Conservation (phyloP, 1,284 basidiomycete genomes). For the Phellopilus nigrolimitatus region DNA sequence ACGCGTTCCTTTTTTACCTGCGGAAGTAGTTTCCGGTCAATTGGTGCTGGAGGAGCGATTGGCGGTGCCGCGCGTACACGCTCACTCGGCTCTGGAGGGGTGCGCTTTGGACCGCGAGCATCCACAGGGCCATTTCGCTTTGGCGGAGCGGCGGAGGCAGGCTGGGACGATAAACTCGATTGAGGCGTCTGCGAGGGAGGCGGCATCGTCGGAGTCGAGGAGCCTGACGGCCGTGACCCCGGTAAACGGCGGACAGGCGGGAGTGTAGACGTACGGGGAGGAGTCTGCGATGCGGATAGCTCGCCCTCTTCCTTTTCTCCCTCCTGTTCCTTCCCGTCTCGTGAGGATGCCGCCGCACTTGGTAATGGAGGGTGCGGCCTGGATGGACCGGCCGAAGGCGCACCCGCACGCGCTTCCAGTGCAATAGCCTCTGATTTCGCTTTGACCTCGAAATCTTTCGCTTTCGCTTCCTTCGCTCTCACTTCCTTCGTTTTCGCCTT, state of each 20-base stretch:
- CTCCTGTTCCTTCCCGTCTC: conserved; percentile 11
- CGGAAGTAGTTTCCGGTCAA: conserved; percentile 3
- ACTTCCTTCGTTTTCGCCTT: conserved; percentile 39
- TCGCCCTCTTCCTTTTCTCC: conserved; percentile 19
- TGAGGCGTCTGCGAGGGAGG: conserved; percentile 15
- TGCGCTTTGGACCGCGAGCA: conserved; percentile 12
- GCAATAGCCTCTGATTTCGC: conserved; percentile 47
- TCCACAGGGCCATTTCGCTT: conserved; percentile 24
- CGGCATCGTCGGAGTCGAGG: conserved; percentile 26
- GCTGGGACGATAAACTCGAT: conserved; percentile 23
- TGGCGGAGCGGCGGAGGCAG: conserved; percentile 15
- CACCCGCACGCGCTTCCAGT: conserved; percentile 1
- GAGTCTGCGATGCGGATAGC: conserved; percentile 18
- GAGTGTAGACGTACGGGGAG: conserved; percentile 7
- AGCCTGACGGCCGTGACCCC: conserved; percentile 7
- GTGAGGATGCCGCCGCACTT: neutral
- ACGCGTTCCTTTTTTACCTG: conserved; percentile 8
- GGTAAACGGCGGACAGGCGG: neutral
- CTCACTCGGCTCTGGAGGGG: conserved; percentile 16
- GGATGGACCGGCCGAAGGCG: neutral
- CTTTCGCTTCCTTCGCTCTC: conserved; percentile 39
- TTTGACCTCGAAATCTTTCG: conserved; percentile 39
- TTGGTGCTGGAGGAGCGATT: conserved; percentile 25
- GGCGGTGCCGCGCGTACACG: conserved; percentile 25
- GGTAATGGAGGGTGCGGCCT: neutral